These are phyloP conservation scores for Carex cristatella DNA, from an alignment of 176 grass and related monocot species.

Conservation along the genomic window DNA sequence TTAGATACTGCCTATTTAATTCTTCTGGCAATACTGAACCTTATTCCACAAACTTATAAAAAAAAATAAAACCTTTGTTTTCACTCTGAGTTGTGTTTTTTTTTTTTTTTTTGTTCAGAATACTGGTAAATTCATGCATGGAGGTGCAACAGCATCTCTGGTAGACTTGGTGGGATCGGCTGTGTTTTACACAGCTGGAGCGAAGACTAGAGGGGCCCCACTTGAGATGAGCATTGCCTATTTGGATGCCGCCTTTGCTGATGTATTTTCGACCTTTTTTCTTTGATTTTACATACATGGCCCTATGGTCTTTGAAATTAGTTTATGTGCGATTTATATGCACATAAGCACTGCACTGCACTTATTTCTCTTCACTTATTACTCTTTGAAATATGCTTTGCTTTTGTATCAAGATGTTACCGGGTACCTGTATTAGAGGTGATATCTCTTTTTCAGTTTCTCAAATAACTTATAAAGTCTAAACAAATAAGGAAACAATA, in stretches of 20 bases:
- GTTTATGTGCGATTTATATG: background rate
- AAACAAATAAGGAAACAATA: background rate
- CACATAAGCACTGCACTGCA: background rate
- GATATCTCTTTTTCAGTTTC: no score
- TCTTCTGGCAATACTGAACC: background rate
- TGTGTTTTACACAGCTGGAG: constrained; percentile 60
- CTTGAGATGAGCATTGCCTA: constrained; percentile 91
- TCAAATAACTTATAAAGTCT: no score
- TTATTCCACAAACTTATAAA: no score
- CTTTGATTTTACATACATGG: background rate
- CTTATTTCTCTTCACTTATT: no score
- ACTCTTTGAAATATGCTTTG: no score
- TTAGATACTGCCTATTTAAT: no score
- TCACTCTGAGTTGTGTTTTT: background rate
- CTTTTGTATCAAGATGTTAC: no score
- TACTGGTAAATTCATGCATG: constrained; percentile 76
- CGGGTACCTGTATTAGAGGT: no score
- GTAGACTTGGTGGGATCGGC: constrained; percentile 71
- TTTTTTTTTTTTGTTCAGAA: constrained; percentile 35
- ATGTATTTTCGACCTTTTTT: constrained; percentile 29
- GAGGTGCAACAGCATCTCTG: constrained; percentile 75
- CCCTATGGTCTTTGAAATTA: background rate
- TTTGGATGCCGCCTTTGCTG: constrained; percentile 65
- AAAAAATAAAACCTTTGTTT: background rate
- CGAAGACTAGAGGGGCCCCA: constrained; percentile 46